These are phyloP conservation scores for Toxicodendron radicans DNA, from an alignment of 345 rosid genomes.

Conservation along the genomic window DNA sequence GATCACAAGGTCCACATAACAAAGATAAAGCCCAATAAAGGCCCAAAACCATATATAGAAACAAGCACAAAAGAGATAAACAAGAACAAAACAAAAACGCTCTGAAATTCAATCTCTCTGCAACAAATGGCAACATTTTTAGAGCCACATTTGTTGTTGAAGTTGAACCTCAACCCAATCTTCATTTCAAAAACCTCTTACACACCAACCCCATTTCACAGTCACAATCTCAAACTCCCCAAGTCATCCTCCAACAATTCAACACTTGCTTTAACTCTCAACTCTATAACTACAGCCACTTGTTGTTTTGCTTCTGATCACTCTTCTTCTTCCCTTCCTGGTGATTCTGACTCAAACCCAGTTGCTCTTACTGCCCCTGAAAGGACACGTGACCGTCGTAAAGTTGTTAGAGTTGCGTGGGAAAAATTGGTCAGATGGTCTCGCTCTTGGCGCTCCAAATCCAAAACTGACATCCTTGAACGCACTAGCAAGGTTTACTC, in stretches of 20 bases:
- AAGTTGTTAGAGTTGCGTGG: conserved; percentile 79
- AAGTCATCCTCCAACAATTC: conserved; percentile 20
- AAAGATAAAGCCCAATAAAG: neutral
- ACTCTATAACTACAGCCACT: neutral
- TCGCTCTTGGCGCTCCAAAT: conserved; percentile 77
- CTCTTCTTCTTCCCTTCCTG: neutral
- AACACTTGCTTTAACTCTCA: conserved; percentile 11
- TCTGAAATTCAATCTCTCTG: conserved; percentile 11
- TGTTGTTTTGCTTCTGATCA: conserved; percentile 30
- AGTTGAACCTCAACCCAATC: neutral
- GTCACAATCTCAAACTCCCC: conserved; percentile 27
- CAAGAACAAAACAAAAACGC: neutral
- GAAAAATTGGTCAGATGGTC: conserved; percentile 92
- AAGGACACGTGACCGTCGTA: conserved; percentile 51
- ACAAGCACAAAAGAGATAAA: neutral
- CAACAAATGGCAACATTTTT: conserved; percentile 41
- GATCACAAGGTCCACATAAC: no score
- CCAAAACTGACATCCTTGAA: conserved; percentile 69
- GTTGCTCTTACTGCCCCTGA: conserved; percentile 20
- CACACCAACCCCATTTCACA: conserved; percentile 1
- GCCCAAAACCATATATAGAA: neutral
- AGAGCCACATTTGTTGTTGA: conserved; percentile 25
- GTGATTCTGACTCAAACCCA: conserved; percentile 7
- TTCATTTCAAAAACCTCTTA: neutral
- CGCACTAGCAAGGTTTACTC: conserved; percentile 70